phyloP scores from a whole-genome alignment of 139 green algal genomes.

The Astrephomene gubernaculifera region DNA sequence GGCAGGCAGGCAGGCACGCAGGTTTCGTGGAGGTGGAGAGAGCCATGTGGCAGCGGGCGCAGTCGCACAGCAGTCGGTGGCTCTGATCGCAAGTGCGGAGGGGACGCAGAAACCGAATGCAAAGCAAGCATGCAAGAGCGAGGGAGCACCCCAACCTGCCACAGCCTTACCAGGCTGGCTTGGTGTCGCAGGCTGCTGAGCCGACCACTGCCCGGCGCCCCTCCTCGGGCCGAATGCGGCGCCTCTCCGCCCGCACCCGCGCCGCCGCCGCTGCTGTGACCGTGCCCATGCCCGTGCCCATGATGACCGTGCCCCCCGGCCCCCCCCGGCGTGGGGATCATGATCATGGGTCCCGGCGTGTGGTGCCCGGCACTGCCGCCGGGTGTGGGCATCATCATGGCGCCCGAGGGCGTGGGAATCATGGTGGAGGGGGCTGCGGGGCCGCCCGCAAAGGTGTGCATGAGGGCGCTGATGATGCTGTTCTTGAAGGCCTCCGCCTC shows the following conservation, averaged over 20 bases:
- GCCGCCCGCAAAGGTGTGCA: constrained; percentile 24
- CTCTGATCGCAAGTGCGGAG: too few species aligned
- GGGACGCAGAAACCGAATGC: too few species aligned
- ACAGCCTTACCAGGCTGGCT: constrained; percentile 19
- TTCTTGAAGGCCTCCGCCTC: constrained; percentile 42
- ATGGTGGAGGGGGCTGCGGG: neutral
- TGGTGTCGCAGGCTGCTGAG: neutral
- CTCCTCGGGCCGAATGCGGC: neutral
- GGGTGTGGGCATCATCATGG: constrained; percentile 38
- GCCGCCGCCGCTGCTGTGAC: too few species aligned
- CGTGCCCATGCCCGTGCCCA: too few species aligned
- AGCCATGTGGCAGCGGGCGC: too few species aligned
- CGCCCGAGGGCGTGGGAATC: constrained; percentile 20
- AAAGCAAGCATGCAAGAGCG: too few species aligned
- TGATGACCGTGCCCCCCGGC: too few species aligned
- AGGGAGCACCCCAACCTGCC: neutral
- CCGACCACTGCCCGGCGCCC: neutral
- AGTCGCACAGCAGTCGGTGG: too few species aligned
- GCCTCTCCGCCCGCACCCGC: neutral
- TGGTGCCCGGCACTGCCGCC: neutral
- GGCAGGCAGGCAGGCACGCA: too few species aligned
- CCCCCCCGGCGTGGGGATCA: constrained; percentile 38
- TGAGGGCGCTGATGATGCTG: constrained; percentile 21
- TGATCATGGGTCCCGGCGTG: constrained; percentile 21
- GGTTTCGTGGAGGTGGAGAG: too few species aligned